These are phyloP conservation scores for Calophaca sinica DNA, from an alignment of 306 rosid species.

Conservation along the genomic window DNA sequence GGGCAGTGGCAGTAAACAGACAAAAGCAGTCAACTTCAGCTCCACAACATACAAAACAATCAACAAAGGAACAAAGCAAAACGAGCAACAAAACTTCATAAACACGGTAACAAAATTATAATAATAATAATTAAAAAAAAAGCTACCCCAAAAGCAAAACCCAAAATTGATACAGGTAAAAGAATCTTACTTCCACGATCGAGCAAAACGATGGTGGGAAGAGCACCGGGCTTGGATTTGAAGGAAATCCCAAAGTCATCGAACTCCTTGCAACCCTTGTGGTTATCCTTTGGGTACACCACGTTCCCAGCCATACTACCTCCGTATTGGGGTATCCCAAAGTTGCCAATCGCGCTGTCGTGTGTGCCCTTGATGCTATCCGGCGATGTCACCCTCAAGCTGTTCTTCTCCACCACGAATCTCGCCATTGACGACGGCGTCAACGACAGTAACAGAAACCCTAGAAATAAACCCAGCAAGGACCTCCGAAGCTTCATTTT, in stretches of 20 bases:
- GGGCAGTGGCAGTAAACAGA: slow-evolving; percentile 1
- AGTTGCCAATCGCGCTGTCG: slow-evolving; percentile 98
- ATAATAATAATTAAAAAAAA: background rate
- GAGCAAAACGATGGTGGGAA: slow-evolving; percentile 86
- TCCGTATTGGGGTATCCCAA: slow-evolving; percentile 97
- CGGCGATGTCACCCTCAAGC: slow-evolving; percentile 92
- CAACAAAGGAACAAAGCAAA: slow-evolving; percentile 4
- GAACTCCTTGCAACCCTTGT: slow-evolving; percentile 84
- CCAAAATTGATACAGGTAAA: slow-evolving; percentile 1
- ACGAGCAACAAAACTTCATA: slow-evolving; percentile 32
- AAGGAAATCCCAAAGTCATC: slow-evolving; percentile 75
- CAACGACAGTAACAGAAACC: slow-evolving; percentile 68
- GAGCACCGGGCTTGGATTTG: slow-evolving; percentile 82
- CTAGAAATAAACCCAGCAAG: slow-evolving; percentile 58
- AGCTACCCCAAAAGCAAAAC: background rate
- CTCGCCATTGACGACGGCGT: slow-evolving; percentile 63
- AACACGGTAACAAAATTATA: slow-evolving; percentile 8
- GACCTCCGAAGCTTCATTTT: slow-evolving; percentile 71
- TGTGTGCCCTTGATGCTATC: slow-evolving; percentile 77
- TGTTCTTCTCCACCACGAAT: slow-evolving; percentile 97
- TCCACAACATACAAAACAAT: slow-evolving; percentile 26
- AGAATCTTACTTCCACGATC: slow-evolving; percentile 89
- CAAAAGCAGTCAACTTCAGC: slow-evolving; percentile 30
- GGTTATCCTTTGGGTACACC: slow-evolving; percentile 81
- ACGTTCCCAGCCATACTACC: slow-evolving; percentile 98